Base-by-base conservation (phyloP, 345 rosid species). In the Boechera stricta region DNA sequence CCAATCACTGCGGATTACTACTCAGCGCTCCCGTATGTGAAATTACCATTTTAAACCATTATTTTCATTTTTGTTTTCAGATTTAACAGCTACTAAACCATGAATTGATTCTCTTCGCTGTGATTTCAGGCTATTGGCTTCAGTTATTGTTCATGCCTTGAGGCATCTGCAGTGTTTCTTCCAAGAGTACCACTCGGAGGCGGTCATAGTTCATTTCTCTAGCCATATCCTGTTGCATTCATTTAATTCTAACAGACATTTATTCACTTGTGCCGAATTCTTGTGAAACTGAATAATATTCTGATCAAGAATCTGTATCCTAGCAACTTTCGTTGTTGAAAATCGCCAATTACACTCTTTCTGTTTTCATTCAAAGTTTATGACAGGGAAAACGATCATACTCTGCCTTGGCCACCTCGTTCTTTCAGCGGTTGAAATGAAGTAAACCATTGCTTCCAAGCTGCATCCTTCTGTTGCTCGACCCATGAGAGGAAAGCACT, bases 381-480 rank as follows among this genome's bases (percentile, higher is more conserved):
- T 42, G 70, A 24, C 7, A 58, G 2, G 33, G 38, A 64, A 80
- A 54, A 63, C 24, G 44, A 64, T 82, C 83, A 86, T 79, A 87
- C 80, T 73, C 79, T 48, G 1, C 82, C 82, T 70, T 79, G 80
- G 71, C 86, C 86, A 61, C 82, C 89, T 72, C 80, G 75, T 81
- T 89, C 93, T 70, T 89, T 87, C 53, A 84, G 47, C 2, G 87
- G 74, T 79, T 68, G 69, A 68, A 79, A 68, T 51, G 85, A 84
- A 24, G 87, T 76, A 69, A 94, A 88, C 91, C 95, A 88, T 71
- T 86, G 83, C 84, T 95, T 95, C 99, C 97, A 92, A n/a, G 97
- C 84, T 11, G 99, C 98, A 71, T 90, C 96, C 54, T 95, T 85
- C 72, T 95, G 99, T 81, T 95, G 99, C 64, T 92, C 98, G 7